Evolutionary conservation across 345 rosid species (phyloP).

Genomic region (Firmiana major): DNA sequence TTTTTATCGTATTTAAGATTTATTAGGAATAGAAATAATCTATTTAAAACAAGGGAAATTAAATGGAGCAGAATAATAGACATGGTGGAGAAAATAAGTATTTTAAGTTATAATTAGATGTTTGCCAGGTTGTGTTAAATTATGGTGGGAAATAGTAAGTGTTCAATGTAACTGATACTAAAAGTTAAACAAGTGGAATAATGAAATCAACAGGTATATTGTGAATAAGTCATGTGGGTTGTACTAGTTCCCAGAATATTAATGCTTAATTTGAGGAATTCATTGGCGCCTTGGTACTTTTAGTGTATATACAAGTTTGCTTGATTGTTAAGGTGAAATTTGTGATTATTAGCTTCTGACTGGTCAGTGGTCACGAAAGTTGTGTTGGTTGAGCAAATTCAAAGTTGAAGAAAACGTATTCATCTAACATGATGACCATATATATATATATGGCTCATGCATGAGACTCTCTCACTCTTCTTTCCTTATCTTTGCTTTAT

Average conservation of each 20-base stretch:
- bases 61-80: too few species aligned
- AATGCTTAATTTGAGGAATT: not conserved
- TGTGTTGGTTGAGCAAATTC: not conserved
- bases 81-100: not conserved
- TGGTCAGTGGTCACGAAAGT: not conserved
- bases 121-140: not conserved
- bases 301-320: not conserved
- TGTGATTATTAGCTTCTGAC: not conserved
- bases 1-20: too few species aligned
- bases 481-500: not conserved
- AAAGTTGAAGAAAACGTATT: not conserved
- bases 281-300: not conserved
- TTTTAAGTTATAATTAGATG: not conserved
- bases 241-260: not conserved
- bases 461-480: not conserved
- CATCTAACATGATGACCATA: not conserved
- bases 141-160: not conserved
- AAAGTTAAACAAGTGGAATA: not conserved
- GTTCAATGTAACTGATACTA: not conserved
- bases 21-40: too few species aligned
- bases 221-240: not conserved
- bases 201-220: too few species aligned
- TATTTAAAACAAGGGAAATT: too few species aligned
- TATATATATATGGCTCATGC: not conserved
- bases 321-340: not conserved